Percentiles rank a stretch among this genome's conserved stretches.
phyloP scores from a whole-genome alignment of 2,329 filamentous ascomycete species.

The Ceratocystis cubensis region DNA sequence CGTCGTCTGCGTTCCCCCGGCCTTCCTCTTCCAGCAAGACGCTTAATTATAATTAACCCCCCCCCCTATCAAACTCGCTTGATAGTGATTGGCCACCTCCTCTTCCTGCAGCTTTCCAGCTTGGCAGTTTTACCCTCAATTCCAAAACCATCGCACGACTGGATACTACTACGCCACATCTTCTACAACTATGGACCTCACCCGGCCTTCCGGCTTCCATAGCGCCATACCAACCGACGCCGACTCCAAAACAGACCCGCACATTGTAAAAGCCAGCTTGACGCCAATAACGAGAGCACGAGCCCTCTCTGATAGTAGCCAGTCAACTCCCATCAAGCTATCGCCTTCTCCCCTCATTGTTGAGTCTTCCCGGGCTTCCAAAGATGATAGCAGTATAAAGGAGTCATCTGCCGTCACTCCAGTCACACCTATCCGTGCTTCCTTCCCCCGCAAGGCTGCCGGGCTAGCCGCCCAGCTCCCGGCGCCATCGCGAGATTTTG shows the following conservation, averaged over 20 bases:
- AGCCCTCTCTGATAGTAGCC: slow-evolving; percentile 18
- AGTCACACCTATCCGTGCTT: slow-evolving; percentile 60
- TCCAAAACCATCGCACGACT: neutral
- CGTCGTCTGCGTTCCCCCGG: neutral
- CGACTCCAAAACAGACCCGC: neutral
- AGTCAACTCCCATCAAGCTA: slow-evolving; percentile 38
- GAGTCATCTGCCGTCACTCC: slow-evolving; percentile 33
- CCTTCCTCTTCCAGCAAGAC: neutral
- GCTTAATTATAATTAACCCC: neutral
- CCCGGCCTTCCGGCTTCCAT: slow-evolving; percentile 5
- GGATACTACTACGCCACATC: neutral
- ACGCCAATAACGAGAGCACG: slow-evolving; percentile 14
- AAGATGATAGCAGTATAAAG: slow-evolving; percentile 52
- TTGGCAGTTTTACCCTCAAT: no score
- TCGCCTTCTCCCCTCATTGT: slow-evolving; percentile 47
- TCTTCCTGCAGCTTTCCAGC: neutral
- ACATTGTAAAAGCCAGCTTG: neutral
- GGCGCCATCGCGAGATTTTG: slow-evolving; percentile 10
- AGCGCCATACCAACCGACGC: neutral
- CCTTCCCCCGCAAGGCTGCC: slow-evolving; percentile 43
- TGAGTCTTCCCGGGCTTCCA: slow-evolving; percentile 43
- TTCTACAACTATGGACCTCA: slow-evolving; percentile 9
- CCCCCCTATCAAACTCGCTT: neutral
- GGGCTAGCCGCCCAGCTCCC: slow-evolving; percentile 9
- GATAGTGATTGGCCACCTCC: neutral